Percentiles rank a stretch among this genome's conserved stretches.
These are phyloP conservation scores for Suhomyces emberorum DNA, from an alignment of 805 yeast genomes.

Conservation along the genomic window DNA sequence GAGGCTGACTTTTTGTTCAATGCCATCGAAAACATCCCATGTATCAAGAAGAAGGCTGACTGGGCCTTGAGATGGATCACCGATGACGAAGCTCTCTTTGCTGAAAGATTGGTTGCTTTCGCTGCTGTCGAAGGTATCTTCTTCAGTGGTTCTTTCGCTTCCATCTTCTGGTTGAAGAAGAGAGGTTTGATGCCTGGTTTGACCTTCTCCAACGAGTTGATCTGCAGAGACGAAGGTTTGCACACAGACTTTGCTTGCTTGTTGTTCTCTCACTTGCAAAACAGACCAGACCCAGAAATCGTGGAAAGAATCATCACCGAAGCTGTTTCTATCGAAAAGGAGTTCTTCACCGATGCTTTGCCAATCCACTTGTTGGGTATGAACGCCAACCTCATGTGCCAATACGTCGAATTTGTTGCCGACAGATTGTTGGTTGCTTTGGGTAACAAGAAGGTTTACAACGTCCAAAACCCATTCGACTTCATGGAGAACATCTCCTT, in stretches of 20 bases:
- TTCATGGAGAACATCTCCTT: constrained; percentile 98
- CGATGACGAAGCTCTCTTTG: constrained; percentile 84
- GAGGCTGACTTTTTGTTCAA: constrained; percentile 88
- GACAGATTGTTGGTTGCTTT: constrained; percentile 89
- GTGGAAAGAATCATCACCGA: constrained; percentile 87
- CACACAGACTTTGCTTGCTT: constrained; percentile 98
- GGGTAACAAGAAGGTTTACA: constrained; percentile 87
- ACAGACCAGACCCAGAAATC: constrained; percentile 78
- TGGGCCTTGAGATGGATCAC: constrained; percentile 99
- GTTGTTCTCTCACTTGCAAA: constrained; percentile 85
- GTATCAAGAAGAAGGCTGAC: constrained; percentile 95
- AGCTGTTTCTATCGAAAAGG: constrained; percentile 93
- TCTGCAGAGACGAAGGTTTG: constrained; percentile 97
- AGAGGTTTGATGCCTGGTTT: constrained; percentile 99
- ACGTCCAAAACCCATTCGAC: constrained; percentile 91
- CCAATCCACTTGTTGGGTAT: constrained; percentile 93
- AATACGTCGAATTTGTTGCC: constrained; percentile 96
- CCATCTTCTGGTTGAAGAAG: constrained; percentile 98
- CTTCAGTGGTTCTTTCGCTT: constrained; percentile 97
- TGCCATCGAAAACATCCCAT: constrained; percentile 94
- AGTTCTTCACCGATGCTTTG: constrained; percentile 90
- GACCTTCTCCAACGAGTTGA: constrained; percentile 95
- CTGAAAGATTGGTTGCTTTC: constrained; percentile 94
- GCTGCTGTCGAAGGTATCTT: constrained; percentile 99
- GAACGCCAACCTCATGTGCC: constrained; percentile 93